Evolutionary conservation across 805 yeast genomes (phyloP).

Genomic region (Ogataea paraovalis): DNA sequence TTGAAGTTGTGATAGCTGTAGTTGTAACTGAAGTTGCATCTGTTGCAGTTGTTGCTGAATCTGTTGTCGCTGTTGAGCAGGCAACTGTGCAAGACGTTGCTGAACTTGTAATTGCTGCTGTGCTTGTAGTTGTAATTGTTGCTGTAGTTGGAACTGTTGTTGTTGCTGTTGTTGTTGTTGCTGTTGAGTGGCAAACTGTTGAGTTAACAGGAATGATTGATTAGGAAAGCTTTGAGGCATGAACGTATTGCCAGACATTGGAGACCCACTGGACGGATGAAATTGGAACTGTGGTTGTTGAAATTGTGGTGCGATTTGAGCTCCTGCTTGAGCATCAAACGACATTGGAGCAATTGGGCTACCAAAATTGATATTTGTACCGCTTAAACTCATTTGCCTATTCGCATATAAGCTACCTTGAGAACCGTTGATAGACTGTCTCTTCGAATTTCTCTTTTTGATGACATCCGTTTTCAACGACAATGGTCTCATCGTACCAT

Average conservation of each 20-base stretch:
- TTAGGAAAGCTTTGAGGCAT: conserved; percentile 15
- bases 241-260: conserved; percentile 5
- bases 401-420: conserved; percentile 5
- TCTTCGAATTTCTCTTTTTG: conserved; percentile 50
- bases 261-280: conserved; percentile 3
- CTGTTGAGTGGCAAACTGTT: conserved; percentile 1
- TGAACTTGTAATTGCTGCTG: conserved; percentile 1
- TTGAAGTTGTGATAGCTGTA: neutral
- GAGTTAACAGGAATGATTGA: conserved; percentile 8
- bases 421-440: conserved; percentile 22
- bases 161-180: conserved; percentile 4
- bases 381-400: conserved; percentile 4
- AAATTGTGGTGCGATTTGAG: conserved; percentile 6
- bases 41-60: conserved; percentile 1
- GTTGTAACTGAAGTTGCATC: neutral
- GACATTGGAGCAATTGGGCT: neutral
- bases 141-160: conserved; percentile 1
- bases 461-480: conserved; percentile 55
- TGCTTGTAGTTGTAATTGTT: conserved; percentile 3
- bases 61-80: conserved; percentile 1
- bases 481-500: conserved; percentile 59
- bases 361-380: neutral
- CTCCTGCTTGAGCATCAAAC: neutral
- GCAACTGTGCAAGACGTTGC: neutral
- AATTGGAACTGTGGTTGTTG: conserved; percentile 8